phyloP scores from a whole-genome alignment of 164 flowering plant species.

The Vitis rupestris region DNA sequence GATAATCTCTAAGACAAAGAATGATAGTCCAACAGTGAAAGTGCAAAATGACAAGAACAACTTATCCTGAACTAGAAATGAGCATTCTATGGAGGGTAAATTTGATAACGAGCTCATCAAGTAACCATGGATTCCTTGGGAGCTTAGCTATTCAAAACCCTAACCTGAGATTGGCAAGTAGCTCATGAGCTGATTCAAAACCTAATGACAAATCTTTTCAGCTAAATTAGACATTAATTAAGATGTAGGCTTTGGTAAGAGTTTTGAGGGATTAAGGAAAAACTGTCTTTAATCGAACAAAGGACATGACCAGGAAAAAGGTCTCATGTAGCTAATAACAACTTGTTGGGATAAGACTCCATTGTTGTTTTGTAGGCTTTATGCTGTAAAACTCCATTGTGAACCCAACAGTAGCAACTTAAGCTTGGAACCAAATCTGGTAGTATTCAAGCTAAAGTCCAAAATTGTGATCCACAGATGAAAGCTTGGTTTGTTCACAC shows the following conservation, averaged over 20 bases:
- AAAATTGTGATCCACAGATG: background rate
- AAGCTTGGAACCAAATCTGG: background rate
- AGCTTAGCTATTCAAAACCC: background rate
- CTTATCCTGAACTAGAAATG: background rate
- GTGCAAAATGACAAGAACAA: background rate
- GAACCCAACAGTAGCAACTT: background rate
- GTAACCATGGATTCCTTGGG: background rate
- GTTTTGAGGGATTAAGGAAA: no score
- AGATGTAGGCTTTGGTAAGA: no score
- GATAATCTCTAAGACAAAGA: background rate
- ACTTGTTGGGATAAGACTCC: background rate
- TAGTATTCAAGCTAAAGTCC: background rate
- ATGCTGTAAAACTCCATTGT: background rate
- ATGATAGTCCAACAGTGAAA: background rate
- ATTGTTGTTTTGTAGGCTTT: background rate
- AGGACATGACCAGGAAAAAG: no score
- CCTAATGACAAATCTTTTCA: no score
- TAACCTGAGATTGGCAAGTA: background rate
- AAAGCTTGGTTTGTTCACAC: background rate
- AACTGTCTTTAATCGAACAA: no score
- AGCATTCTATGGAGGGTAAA: background rate
- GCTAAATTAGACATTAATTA: no score
- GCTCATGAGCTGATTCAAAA: no score
- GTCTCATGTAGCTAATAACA: no score
- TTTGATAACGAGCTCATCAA: background rate